Evolutionary conservation across 2,329 filamentous ascomycete species (phyloP), one percentile per base, ranked within the genome.

Genomic region (Aspergillus costaricaensis): DNA sequence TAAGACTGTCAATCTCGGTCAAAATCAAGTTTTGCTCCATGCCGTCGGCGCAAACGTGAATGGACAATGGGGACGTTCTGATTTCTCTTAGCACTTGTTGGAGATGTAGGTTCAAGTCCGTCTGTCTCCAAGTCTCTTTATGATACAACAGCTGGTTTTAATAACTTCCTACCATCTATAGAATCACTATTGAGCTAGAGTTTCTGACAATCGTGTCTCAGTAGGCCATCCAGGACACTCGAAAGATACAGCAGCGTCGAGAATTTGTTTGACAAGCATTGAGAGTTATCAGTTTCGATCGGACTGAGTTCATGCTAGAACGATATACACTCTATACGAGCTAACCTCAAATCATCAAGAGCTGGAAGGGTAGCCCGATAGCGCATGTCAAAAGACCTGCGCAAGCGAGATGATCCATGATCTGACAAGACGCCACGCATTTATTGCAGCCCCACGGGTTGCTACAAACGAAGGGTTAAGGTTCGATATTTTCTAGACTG

Each of bases 161-260:
- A 27, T 27, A 27, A 27, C 6, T 8, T 8, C 25, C 0, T 27
- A 27, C 25, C 7, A 2, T 27, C 1, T 27, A 27, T 8, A 8
- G 7, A 8, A 36, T 36, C 12, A 14, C 32, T 14, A 36, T 15
- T 10, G 5, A 36, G 32, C 32, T 14, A 14, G 6, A 5, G 0
- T n/a, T 8, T 10, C 15, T 38, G 12, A 21, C 21, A 6, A 23
- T 25, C 1, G 36, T 38, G 23, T 61, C 66, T 30, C 43, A 61
- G 27, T 63, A 65, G 44, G 72, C 71, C 1, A 65, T 75, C 17
- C 74, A 4, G 65, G 72, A 52, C 69, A 72, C 1, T 69, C 63
- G 14, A 75, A 74, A 58, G 65, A 66, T 30, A 30, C 27, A 12
- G 27, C 4, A 30, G 27, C 9, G 10, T 30, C 27, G 5, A 30